Base-by-base conservation (phyloP, 2,329 filamentous ascomycete species). In the Ilyonectria robusta region DNA sequence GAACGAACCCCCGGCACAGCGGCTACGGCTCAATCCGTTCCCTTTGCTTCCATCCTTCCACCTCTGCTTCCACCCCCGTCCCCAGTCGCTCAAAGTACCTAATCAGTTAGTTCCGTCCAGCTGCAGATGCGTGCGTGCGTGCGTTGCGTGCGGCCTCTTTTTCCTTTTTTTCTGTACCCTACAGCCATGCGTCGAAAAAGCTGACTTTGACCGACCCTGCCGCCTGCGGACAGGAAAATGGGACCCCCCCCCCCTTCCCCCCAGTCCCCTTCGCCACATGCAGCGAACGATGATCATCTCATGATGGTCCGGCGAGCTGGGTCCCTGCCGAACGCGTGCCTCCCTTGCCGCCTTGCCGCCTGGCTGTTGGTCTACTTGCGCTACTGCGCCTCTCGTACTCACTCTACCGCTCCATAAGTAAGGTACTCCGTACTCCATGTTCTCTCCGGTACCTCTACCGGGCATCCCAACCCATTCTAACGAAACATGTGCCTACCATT, bases 221-320 rank as follows among this genome's bases (percentile, higher is more conserved):
- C 11, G 33, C 33, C 33, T 37, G 17, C 37, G 53, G 58, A 42
- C 54, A 54, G 37, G 31, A 59, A 46, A 53, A 64, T 59, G 61
- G 61, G 59, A 33, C 59, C 51, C 56, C 35, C 35, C 33, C 23
- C 54, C 23, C 23, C 23, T 26, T 5, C 23, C 23, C 23, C 26
- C 26, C 6, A 6, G 26, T 26, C 26, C 26, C 40, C 11, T 33
- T 65, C 31, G 56, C 62, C 63, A 62, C 65, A 46, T 71, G 67
- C 68, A 72, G 71, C 62, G 66, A 70, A 75, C 69, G 71, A 72
- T 72, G 59, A 74, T 76, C 74, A 74, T 72, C 72, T 72, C 63
- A 76, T 76, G 68, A 76, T 75, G 67, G 65, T 59, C 55, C 70
- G 64, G 51, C 70, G 65, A 66, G 66, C 65, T 64, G 62, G 69